A percentile compares a stretch with the other conserved stretches of the same genome.
These are phyloP conservation scores for Cordyceps farinosa DNA, from an alignment of 2,329 filamentous ascomycete genomes.

Conservation along the genomic window DNA sequence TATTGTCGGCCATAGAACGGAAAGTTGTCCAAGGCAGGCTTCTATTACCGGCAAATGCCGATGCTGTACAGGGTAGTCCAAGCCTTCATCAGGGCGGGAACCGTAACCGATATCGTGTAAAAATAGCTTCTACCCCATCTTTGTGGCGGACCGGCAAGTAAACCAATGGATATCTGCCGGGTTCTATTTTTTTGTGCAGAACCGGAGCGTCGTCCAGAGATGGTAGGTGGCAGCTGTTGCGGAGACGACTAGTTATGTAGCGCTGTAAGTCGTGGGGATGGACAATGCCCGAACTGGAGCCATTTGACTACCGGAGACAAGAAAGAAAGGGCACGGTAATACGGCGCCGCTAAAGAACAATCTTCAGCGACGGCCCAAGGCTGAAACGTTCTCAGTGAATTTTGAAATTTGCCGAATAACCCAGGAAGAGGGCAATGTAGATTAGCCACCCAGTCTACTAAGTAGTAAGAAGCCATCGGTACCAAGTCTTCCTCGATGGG, in stretches of 20 bases:
- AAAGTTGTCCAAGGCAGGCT: background rate
- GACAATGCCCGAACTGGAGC: background rate
- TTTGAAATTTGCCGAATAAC: too few species aligned
- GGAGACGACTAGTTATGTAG: slow-evolving; percentile 1
- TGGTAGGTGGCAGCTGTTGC: slow-evolving; percentile 12
- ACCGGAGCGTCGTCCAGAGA: slow-evolving; percentile 8
- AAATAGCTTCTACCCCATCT: background rate
- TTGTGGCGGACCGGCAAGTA: background rate
- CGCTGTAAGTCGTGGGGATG: background rate
- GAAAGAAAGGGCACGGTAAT: too few species aligned
- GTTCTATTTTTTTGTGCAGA: background rate
- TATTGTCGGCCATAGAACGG: too few species aligned
- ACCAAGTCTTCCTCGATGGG: background rate
- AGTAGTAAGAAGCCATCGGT: too few species aligned
- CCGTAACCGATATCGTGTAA: background rate
- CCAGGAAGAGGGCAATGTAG: too few species aligned
- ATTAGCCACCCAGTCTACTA: too few species aligned
- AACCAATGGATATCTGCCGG: background rate
- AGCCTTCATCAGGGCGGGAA: background rate
- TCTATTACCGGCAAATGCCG: background rate
- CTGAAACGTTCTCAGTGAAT: background rate
- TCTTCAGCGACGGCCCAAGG: too few species aligned
- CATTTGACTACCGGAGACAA: background rate
- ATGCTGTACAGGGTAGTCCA: background rate
- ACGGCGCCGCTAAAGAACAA: too few species aligned